phyloP scores from a whole-genome alignment of 495 filamentous ascomycete species.

The Hapsidospora chrysogenum region DNA sequence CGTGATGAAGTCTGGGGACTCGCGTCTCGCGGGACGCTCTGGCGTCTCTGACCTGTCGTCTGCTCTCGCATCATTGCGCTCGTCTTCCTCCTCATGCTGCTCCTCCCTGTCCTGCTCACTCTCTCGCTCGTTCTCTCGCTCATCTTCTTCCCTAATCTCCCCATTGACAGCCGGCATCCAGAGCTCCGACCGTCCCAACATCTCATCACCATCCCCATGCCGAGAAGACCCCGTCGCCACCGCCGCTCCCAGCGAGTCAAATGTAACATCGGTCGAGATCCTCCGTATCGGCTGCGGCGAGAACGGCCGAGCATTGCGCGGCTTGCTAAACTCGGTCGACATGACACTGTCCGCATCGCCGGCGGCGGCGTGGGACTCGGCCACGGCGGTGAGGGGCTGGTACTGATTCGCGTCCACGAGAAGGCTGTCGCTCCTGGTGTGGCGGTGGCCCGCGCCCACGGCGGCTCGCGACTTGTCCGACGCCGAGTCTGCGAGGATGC shows the following conservation, averaged over 20 bases:
- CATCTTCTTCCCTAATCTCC: conserved; percentile 4
- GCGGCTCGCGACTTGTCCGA: conserved; percentile 17
- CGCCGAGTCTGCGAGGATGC: conserved; percentile 30
- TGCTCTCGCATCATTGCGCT: conserved; percentile 3
- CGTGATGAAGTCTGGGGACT: background rate
- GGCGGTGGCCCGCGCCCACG: conserved; percentile 10
- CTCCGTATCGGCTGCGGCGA: conserved; percentile 30
- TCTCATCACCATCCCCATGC: conserved; percentile 3
- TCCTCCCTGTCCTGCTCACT: conserved; percentile 9
- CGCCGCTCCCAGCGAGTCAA: conserved; percentile 4
- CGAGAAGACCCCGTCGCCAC: conserved; percentile 1
- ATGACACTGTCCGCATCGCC: conserved; percentile 32
- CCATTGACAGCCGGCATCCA: conserved; percentile 5
- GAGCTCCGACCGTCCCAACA: conserved; percentile 14
- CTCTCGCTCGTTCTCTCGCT: conserved; percentile 6
- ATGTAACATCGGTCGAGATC: conserved; percentile 13
- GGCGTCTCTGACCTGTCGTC: background rate
- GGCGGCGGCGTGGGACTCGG: conserved; percentile 4
- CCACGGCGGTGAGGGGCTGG: conserved; percentile 31
- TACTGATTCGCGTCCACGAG: conserved; percentile 26
- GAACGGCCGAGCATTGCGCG: conserved; percentile 33
- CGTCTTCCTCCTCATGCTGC: conserved; percentile 6
- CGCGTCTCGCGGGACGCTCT: background rate
- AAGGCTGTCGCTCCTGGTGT: conserved; percentile 22
- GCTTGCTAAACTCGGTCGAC: conserved; percentile 27